A percentile compares a stretch with the other conserved stretches of the same genome.
Evolutionary conservation across 495 filamentous ascomycete species (phyloP).

Genomic region (Apiosordaria backusii): DNA sequence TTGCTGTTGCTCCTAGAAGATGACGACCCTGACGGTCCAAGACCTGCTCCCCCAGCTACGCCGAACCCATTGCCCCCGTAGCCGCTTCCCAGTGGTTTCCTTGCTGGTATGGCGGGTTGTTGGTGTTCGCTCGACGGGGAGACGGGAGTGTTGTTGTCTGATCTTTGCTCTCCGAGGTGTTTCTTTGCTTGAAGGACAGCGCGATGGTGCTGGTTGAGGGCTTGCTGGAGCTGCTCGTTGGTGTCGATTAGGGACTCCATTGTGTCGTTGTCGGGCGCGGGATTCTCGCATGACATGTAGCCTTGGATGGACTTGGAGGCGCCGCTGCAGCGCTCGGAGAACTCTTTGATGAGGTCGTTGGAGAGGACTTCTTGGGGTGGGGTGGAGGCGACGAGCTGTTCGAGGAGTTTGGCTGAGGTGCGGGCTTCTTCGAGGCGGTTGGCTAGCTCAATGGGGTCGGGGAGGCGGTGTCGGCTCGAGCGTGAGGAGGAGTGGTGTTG

Average conservation of each 20-base stretch:
- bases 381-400: slow-evolving; percentile 83
- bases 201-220: slow-evolving; percentile 75
- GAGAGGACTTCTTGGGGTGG: slow-evolving; percentile 67
- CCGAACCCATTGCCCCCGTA: slow-evolving; percentile 19
- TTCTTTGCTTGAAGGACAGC: slow-evolving; percentile 72
- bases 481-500: slow-evolving; percentile 44
- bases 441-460: slow-evolving; percentile 73
- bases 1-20: slow-evolving; percentile 21
- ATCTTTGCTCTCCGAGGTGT: slow-evolving; percentile 31
- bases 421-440: slow-evolving; percentile 83
- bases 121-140: background rate
- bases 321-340: slow-evolving; percentile 77
- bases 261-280: slow-evolving; percentile 85
- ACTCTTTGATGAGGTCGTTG: slow-evolving; percentile 90
- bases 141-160: slow-evolving; percentile 24
- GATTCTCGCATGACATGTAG: slow-evolving; percentile 77
- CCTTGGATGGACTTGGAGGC: slow-evolving; percentile 74
- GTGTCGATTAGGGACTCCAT: slow-evolving; percentile 90
- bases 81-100: slow-evolving; percentile 11
- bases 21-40: background rate
- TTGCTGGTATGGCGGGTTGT: background rate
- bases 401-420: slow-evolving; percentile 83
- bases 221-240: slow-evolving; percentile 78
- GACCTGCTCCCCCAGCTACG: slow-evolving; percentile 6
- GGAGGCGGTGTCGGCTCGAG: slow-evolving; percentile 50